Base-by-base conservation (phyloP, 1,139 yeast genomes). In the Nadsonia starkeyi-henricii region DNA sequence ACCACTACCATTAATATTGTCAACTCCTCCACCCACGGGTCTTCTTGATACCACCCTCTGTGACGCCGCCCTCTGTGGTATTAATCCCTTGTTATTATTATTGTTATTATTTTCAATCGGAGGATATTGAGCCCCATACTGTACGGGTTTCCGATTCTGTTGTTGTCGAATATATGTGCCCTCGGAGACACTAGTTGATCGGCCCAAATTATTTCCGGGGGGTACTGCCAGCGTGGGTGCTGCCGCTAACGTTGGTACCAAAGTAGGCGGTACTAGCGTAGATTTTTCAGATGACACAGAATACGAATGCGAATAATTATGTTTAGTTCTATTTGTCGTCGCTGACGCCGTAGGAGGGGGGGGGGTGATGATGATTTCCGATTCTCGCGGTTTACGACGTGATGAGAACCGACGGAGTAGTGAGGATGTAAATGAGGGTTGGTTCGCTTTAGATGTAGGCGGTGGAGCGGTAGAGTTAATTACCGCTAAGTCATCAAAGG, bases 391-490 rank as follows among this genome's bases (percentile, higher is more conserved):
- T 49, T 55, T 57, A 39, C 61, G 53, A 23, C 56, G 57, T n/a
- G 63, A 57, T 43, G 58, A 53, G 47, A 61, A 58, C 44, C 59
- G 53, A 15, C 64, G 55, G 28, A 61, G 48, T 41, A 61, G 44
- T 17, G 57, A 56, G 13, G 61, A 50, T 13, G 64, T 62, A 46
- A 60, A 30, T 3, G 43, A 19, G 3, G 45, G 44, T 53, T 53
- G 50, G 9, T 23, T n/a, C n/a, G n/a, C n/a, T n/a, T n/a, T n/a
- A n/a, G n/a, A n/a, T n/a, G n/a, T n/a, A n/a, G n/a, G n/a, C n/a
- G n/a, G n/a, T n/a, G n/a, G n/a, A n/a, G n/a, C n/a, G n/a, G n/a
- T n/a, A n/a, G n/a, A n/a, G n/a, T n/a, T n/a, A n/a, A n/a, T n/a
- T n/a, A n/a, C n/a, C n/a, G n/a, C n/a, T n/a, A n/a, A n/a, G n/a